A percentile compares a stretch with the other conserved stretches of the same genome.
phyloP scores from a whole-genome alignment of 257 asterid species.

The Nicotiana noctiflora region DNA sequence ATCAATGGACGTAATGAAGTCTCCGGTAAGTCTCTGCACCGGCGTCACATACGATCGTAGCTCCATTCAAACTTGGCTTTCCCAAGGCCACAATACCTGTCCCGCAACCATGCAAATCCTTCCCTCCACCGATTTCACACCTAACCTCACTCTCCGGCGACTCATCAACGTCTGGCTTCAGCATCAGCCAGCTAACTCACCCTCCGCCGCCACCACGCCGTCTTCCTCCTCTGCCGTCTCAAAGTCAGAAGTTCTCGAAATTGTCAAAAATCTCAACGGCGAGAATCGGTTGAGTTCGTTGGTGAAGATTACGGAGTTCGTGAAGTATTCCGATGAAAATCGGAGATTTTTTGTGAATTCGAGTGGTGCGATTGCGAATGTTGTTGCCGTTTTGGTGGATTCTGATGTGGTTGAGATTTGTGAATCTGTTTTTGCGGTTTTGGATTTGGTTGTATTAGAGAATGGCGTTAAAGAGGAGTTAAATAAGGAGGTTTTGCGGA shows the following conservation, averaged over 20 bases:
- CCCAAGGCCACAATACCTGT: slow-evolving; percentile 84
- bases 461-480: slow-evolving; percentile 38
- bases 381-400: slow-evolving; percentile 25
- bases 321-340: slow-evolving; percentile 48
- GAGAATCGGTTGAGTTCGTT: slow-evolving; percentile 24
- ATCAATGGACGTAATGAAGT: slow-evolving; percentile 90
- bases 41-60: slow-evolving; percentile 93
- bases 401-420: slow-evolving; percentile 33
- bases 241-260: slow-evolving; percentile 30
- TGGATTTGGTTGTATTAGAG: slow-evolving; percentile 45
- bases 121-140: slow-evolving; percentile 58
- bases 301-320: slow-evolving; percentile 33
- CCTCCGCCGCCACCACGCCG: slow-evolving; percentile 23
- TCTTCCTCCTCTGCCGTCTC: slow-evolving; percentile 25
- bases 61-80: slow-evolving; percentile 80
- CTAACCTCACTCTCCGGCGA: slow-evolving; percentile 87
- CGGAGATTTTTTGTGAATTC: slow-evolving; percentile 37
- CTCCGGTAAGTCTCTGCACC: slow-evolving; percentile 89
- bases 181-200: slow-evolving; percentile 19
- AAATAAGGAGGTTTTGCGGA: slow-evolving; percentile 27
- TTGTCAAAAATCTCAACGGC: slow-evolving; percentile 21
- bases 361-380: slow-evolving; percentile 25
- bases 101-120: slow-evolving; percentile 92
- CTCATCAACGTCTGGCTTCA: slow-evolving; percentile 70
- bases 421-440: slow-evolving; percentile 44